Percentiles rank a stretch among this genome's conserved stretches.
phyloP scores from a whole-genome alignment of 202 grass and related monocot species.

The Elaeis oleifera region DNA sequence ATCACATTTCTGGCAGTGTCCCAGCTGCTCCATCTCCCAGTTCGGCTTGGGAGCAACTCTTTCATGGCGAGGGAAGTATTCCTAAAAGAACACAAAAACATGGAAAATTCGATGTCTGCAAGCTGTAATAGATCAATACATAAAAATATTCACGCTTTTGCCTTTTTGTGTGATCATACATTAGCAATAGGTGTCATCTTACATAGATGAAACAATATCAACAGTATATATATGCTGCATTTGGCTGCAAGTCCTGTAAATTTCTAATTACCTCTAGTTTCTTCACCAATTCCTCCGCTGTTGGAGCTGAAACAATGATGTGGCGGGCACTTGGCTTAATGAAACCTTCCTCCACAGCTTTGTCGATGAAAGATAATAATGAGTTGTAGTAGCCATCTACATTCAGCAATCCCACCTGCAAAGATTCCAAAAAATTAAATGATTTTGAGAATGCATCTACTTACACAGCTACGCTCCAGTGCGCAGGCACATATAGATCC shows the following conservation, averaged over 20 bases:
- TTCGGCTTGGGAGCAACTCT: constrained; percentile 64
- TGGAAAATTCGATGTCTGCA: neutral
- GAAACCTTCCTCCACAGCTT: constrained; percentile 90
- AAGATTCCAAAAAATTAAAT: neutral
- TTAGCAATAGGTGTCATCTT: no score
- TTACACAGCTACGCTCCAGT: no score
- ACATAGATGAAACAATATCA: neutral
- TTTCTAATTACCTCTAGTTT: constrained; percentile 59
- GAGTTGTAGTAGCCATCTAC: constrained; percentile 96
- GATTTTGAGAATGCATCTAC: neutral
- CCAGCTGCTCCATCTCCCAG: constrained; percentile 47
- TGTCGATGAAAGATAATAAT: constrained; percentile 85
- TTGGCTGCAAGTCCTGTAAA: neutral
- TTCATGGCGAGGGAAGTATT: constrained; percentile 73
- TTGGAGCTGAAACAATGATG: constrained; percentile 77
- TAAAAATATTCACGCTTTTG: no score
- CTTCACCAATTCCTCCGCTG: constrained; percentile 59
- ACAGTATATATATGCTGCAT: neutral
- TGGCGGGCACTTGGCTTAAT: constrained; percentile 63
- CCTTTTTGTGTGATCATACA: no score
- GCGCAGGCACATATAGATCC: no score
- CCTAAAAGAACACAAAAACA: constrained; percentile 22
- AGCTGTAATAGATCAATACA: neutral
- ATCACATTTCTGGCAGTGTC: constrained; percentile 15
- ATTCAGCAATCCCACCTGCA: constrained; percentile 74